phyloP scores from a whole-genome alignment of 768 basidiomycete genomes.

The Tulasnella sp. region DNA sequence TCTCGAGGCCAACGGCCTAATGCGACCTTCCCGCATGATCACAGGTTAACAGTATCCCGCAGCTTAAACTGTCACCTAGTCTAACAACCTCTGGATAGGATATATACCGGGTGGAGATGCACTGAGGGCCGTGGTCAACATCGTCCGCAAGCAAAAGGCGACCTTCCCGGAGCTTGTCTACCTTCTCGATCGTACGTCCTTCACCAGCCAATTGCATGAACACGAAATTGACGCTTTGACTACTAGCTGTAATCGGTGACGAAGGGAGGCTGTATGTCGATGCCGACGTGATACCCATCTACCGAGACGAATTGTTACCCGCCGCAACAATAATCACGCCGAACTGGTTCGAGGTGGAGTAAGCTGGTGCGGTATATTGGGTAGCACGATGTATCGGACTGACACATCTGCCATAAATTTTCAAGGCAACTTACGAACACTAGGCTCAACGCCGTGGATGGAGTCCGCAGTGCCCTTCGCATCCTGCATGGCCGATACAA shows the following conservation, averaged over 20 bases:
- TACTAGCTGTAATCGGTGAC: constrained; percentile 89
- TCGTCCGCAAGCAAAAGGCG: constrained; percentile 48
- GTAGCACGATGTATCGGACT: neutral
- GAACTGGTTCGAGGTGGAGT: constrained; percentile 98
- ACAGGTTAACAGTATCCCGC: constrained; percentile 41
- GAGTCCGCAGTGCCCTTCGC: constrained; percentile 54
- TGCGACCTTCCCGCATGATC: constrained; percentile 58
- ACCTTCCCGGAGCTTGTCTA: constrained; percentile 57
- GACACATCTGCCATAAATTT: neutral
- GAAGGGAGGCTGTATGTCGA: constrained; percentile 81
- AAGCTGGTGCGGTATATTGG: constrained; percentile 23
- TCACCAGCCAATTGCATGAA: neutral
- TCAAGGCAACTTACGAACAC: constrained; percentile 63
- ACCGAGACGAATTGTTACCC: constrained; percentile 58
- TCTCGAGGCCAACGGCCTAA: constrained; percentile 64
- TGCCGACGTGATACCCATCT: constrained; percentile 73
- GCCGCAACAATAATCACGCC: constrained; percentile 90
- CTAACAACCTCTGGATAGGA: constrained; percentile 33
- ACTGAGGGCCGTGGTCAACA: constrained; percentile 48
- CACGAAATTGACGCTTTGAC: neutral
- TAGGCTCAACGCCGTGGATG: constrained; percentile 48
- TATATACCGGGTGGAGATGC: constrained; percentile 82
- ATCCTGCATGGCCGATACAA: constrained; percentile 63
- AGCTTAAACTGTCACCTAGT: neutral
- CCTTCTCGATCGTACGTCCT: constrained; percentile 73